Percentiles rank a stretch among this genome's conserved stretches.
These are phyloP conservation scores for Plasmopara muralis DNA, from an alignment of 352 stramenopile genomes.

Conservation along the genomic window DNA sequence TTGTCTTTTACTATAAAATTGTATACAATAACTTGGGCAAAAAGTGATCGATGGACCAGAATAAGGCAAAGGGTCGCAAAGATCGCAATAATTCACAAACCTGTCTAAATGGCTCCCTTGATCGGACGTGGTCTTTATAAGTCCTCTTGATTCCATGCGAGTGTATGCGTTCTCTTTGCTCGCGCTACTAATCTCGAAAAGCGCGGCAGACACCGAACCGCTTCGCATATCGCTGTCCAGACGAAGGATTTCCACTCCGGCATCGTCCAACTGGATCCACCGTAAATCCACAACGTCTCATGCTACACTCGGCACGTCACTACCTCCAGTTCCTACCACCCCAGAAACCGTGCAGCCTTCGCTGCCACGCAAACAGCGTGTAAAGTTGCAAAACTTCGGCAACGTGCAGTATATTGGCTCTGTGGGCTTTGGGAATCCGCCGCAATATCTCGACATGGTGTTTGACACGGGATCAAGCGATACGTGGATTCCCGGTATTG, in stretches of 20 bases:
- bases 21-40: too few relatives aligned
- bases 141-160: slow-evolving; percentile 6
- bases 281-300: slow-evolving; percentile 8
- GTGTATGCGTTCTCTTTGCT: slow-evolving; percentile 8
- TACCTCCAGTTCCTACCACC: slow-evolving; percentile 7
- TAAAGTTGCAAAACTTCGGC: slow-evolving; percentile 71
- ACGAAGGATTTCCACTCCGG: slow-evolving; percentile 4
- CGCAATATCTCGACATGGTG: slow-evolving; percentile 58
- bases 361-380: slow-evolving; percentile 35
- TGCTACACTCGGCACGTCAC: slow-evolving; percentile 3
- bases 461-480: slow-evolving; percentile 81
- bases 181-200: background rate
- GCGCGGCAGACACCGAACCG: slow-evolving; percentile 4
- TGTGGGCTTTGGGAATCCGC: slow-evolving; percentile 65
- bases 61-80: too few relatives aligned
- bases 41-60: too few relatives aligned
- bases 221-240: slow-evolving; percentile 18
- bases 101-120: background rate
- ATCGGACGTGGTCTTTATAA: background rate
- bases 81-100: too few relatives aligned
- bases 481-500: slow-evolving; percentile 62
- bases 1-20: too few relatives aligned
- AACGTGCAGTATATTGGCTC: slow-evolving; percentile 80
- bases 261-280: slow-evolving; percentile 18
- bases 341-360: slow-evolving; percentile 15